Percentiles rank a stretch among this genome's conserved stretches.
Evolutionary conservation across 192 early-diverging fungal species (phyloP).

Genomic region (Powellomyces hirtus): DNA sequence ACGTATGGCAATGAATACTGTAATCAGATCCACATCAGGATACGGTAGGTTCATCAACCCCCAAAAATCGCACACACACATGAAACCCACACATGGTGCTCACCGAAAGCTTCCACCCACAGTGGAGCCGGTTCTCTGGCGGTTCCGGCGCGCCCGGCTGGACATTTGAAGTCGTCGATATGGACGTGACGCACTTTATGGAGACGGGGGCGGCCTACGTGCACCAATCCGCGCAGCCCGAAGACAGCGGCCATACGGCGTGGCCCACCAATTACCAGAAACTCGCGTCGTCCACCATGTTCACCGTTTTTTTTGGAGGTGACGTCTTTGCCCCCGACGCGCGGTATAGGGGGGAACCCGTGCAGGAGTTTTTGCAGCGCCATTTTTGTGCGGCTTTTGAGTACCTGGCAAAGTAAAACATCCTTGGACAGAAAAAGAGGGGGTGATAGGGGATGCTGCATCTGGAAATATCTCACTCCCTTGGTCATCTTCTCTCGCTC

Average conservation of each 20-base stretch:
- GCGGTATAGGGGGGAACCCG: constrained; percentile 61
- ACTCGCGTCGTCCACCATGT: constrained; percentile 79
- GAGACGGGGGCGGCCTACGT: constrained; percentile 75
- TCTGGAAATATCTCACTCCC: no score
- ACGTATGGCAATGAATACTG: constrained; percentile 17
- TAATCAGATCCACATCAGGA: constrained; percentile 93
- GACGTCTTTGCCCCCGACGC: constrained; percentile 68
- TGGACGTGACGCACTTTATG: constrained; percentile 74
- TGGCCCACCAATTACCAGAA: constrained; percentile 92
- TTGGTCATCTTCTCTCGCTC: no score
- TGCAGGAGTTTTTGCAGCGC: constrained; percentile 68
- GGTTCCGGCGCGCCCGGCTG: constrained; percentile 83
- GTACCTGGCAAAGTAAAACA: constrained; percentile 69
- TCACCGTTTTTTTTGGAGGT: constrained; percentile 76
- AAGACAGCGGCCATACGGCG: constrained; percentile 47
- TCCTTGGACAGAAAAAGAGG: no score
- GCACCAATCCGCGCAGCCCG: constrained; percentile 47
- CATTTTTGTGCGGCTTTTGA: constrained; percentile 66
- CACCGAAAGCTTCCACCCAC: not conserved
- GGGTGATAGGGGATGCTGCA: no score
- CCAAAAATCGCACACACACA: not conserved
- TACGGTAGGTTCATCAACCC: constrained; percentile 42
- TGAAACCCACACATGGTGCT: not conserved
- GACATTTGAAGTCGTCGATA: constrained; percentile 80
- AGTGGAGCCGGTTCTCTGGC: constrained; percentile 66